Percentiles rank a stretch among this genome's conserved stretches.
These are phyloP conservation scores for Amoeboaphelidium occidentale DNA, from an alignment of 371 early-diverging fungal genomes.

Conservation along the genomic window DNA sequence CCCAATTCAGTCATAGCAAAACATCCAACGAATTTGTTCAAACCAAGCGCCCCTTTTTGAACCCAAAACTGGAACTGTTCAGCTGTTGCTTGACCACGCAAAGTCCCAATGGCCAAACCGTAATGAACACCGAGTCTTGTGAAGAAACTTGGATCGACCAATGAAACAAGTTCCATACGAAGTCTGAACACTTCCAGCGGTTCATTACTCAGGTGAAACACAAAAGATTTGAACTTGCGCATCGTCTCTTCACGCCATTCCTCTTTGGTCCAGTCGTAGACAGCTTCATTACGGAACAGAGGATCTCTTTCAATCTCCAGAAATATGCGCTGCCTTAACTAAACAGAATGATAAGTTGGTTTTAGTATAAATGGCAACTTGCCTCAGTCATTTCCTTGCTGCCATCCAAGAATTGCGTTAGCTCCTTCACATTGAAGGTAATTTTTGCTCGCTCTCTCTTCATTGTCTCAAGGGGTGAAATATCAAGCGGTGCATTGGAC, in stretches of 20 bases:
- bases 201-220: constrained; percentile 46
- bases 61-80: constrained; percentile 70
- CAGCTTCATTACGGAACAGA: constrained; percentile 50
- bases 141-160: constrained; percentile 71
- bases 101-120: constrained; percentile 68
- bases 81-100: constrained; percentile 64
- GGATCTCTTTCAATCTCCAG: constrained; percentile 70
- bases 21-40: constrained; percentile 58
- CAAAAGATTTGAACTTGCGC: constrained; percentile 30
- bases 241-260: constrained; percentile 52
- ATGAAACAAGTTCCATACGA: constrained; percentile 53
- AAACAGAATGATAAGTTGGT: neutral
- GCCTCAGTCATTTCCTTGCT: constrained; percentile 32
- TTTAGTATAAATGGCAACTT: neutral
- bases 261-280: constrained; percentile 36
- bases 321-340: constrained; percentile 55
- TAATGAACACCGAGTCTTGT: constrained; percentile 71
- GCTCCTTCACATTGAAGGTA: constrained; percentile 39
- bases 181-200: constrained; percentile 40
- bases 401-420: constrained; percentile 63
- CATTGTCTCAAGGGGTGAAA: too few species aligned
- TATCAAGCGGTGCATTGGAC: too few species aligned
- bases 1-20: constrained; percentile 81
- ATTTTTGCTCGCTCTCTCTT: constrained; percentile 45
- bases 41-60: constrained; percentile 51